A percentile compares a stretch with the other conserved stretches of the same genome.
phyloP scores from a whole-genome alignment of 345 rosid genomes.

The Citrus sp. region DNA sequence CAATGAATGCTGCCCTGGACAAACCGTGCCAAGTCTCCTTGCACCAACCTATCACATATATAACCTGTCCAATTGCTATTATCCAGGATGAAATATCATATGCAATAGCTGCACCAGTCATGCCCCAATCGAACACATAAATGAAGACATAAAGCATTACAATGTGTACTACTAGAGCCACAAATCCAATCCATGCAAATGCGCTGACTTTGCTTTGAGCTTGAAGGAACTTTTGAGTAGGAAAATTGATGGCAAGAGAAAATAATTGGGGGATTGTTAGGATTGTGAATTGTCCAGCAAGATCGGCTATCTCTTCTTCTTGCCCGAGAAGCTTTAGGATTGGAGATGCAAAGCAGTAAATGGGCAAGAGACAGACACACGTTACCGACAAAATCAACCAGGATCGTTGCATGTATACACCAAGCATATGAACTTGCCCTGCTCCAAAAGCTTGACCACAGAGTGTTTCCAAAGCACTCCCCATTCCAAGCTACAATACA shows the following conservation, averaged over 20 bases:
- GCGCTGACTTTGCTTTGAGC: conserved; percentile 67
- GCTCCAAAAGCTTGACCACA: conserved; percentile 96
- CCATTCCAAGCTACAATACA: conserved; percentile 77
- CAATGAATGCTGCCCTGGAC: conserved; percentile 57
- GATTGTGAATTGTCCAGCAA: conserved; percentile 58
- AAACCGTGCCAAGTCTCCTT: conserved; percentile 67
- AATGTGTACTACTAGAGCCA: conserved; percentile 39
- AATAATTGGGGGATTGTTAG: conserved; percentile 59
- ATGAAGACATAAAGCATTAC: conserved; percentile 50
- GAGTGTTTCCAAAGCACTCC: conserved; percentile 85
- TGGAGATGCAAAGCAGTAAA: conserved; percentile 66
- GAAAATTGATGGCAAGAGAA: conserved; percentile 62
- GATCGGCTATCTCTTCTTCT: conserved; percentile 43
- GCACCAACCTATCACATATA: conserved; percentile 56
- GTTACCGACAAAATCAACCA: conserved; percentile 52
- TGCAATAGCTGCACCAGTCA: conserved; percentile 69
- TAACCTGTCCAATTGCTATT: conserved; percentile 38
- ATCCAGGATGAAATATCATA: conserved; percentile 49
- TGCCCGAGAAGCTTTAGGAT: conserved; percentile 58
- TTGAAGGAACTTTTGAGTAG: conserved; percentile 69
- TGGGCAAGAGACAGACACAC: conserved; percentile 46
- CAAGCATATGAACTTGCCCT: conserved; percentile 69
- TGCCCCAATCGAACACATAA: conserved; percentile 40
- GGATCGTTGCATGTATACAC: conserved; percentile 81
- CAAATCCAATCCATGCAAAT: conserved; percentile 55